Percentiles rank a stretch among this genome's conserved stretches.
These are phyloP conservation scores for Porphyridium purpureum DNA, from an alignment of 23 red algal genomes.

Conservation along the genomic window DNA sequence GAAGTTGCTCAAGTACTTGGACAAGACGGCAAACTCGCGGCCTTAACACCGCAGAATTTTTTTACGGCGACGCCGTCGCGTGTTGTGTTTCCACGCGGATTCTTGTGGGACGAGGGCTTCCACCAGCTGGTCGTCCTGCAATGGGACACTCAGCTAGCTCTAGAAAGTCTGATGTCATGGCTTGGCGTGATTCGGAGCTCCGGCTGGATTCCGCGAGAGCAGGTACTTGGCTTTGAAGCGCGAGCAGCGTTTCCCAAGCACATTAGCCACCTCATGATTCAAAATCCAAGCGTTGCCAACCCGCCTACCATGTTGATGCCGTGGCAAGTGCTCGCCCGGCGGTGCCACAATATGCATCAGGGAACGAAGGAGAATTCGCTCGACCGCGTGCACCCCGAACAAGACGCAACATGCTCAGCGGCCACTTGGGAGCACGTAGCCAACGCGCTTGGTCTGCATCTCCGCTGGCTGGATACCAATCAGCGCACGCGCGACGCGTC, in stretches of 20 bases:
- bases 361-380: constrained; percentile 7
- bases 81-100: constrained; percentile 73
- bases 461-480: constrained; percentile 10
- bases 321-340: constrained; percentile 11
- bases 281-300: constrained; percentile 67
- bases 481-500: constrained; percentile 13
- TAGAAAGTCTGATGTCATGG: constrained; percentile 48
- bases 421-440: no score
- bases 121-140: constrained; percentile 77
- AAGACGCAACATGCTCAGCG: background rate
- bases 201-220: constrained; percentile 98
- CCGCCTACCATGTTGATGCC: constrained; percentile 91
- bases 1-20: constrained; percentile 4
- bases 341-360: background rate
- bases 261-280: constrained; percentile 56
- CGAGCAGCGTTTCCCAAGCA: constrained; percentile 61
- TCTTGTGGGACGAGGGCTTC: constrained; percentile 99
- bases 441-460: background rate
- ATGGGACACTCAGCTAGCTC: constrained; percentile 63
- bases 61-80: constrained; percentile 72
- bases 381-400: background rate
- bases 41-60: background rate
- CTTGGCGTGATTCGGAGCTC: constrained; percentile 19
- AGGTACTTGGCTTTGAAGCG: constrained; percentile 78
- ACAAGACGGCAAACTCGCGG: background rate